Base-by-base conservation (phyloP, 495 filamentous ascomycete genomes). In the Aspergillus diversus region DNA sequence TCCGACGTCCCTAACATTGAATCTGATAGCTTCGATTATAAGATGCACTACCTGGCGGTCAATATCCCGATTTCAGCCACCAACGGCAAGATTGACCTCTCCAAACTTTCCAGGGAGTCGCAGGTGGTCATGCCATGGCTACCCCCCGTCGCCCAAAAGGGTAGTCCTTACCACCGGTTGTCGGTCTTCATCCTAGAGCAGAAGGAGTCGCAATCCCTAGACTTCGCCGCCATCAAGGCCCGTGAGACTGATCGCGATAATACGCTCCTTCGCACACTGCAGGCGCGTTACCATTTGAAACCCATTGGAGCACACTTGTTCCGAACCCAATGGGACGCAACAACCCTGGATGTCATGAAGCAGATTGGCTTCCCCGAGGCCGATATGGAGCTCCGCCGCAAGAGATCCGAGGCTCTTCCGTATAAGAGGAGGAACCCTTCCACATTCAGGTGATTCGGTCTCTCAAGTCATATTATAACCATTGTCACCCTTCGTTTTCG, bases 121-220 rank as follows among this genome's bases (percentile, higher is more conserved):
- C 84, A 92, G 64, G 79, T 90, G 12, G 81, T 93, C 49, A 81
- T 93, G 3, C 87, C 90, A 4, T 99, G 93, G 90, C 75, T 93
- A 2, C 88, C 95, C 1, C 89, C 95, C 2, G 89, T 87, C 63
- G 90, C 92, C 3, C 91, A 97, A 71, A 96, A 92, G 79, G 95
- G 95, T 52, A 83, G 87, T 15, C 92, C 92, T 3, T 98, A 97
- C 74, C 96, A 97, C 78, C 90, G 95, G 55, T 82, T 96, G 39
- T 84, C 85, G 33, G 71, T 98, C 54, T 91, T 97, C 74, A 80
- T 98, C 52, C 79, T 98, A 35, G 83, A 93, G 77, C 95, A 99
- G 77, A 79, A 83, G 46, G 75, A 85, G 31, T 85, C 83, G 31
- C 65, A 81, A 60, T 75, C 74, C 1, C 66, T 97, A 47, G 87